Evolutionary conservation across 2,329 filamentous ascomycete species (phyloP), one percentile per base, ranked within the genome.

Genomic region (Ceratocystis eucalypticola): DNA sequence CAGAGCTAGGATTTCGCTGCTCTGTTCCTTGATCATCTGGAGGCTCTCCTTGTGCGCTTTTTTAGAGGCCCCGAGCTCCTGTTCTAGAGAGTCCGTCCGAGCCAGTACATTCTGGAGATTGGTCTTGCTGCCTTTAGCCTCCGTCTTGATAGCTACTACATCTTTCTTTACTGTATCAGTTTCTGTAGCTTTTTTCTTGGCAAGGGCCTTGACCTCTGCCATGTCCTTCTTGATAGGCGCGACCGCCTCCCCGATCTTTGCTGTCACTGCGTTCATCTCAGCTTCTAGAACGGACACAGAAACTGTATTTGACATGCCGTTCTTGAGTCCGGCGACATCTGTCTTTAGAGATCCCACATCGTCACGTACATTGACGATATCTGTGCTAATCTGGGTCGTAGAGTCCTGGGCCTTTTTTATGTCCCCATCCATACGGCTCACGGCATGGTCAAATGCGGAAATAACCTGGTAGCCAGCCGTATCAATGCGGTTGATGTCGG

Each of bases 401-500:
- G 71, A 71, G 37, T 73, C 72, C 44, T 70, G 72, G 8, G 77
- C 69, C 30, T 71, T 73, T 45, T 72, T 69, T 65, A 76, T 70
- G 45, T 77, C 74, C 22, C 70, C 66, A 45, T 77, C 73, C 20
- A 78, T 73, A 25, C 73, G 74, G 20, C 69, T 66, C 8, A 77
- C 71, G 28, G 73, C 71, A 12, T 72, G 72, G 22, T 77, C 74
- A 61, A 78, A 74, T 1, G 73, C 72, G 6, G 76, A 73, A 12
- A 76, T 72, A 53, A 76, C 72, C 50, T 75, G 75, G 67, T 72
- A 73, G 1, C 76, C 76, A 5, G 74, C 72, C 28, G 69, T 73
- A 65, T 76, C 74, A 55, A 78, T 74, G 41, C 72, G 73, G 6
- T 74, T 71, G 66, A 77, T 75, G 20, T 76, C 72, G 48, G 73